Base-by-base conservation (phyloP, 768 basidiomycete species). In the Boletellus sp. region DNA sequence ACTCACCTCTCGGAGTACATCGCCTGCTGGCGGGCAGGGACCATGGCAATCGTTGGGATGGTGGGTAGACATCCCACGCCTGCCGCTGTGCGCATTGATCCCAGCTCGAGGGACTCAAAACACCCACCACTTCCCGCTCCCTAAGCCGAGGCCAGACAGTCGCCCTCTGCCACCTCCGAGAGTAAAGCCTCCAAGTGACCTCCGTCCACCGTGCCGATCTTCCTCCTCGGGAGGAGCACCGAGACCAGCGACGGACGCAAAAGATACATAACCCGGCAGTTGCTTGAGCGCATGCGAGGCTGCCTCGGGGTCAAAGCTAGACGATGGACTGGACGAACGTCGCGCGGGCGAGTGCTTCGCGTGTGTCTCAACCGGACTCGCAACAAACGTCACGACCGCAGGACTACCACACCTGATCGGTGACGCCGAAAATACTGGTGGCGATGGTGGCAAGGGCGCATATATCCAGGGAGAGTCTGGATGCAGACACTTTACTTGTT, bases 181-280 rank as follows among this genome's bases (percentile, higher is more conserved):
- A n/a, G 47, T 34, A 42, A 67, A 54, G 23, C 52, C 40, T 3
- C 45, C 9, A 1, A 46, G 17, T 42, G 67, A 45, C 58, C 54
- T 51, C 45, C 62, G 54, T 49, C 53, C 45, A 60, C 59, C 4
- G 57, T 59, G 57, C 46, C 64, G 67, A 16, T 74, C 75, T 42
- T 73, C 70, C 33, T 68, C 67, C 22, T 74, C 78, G 1, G 80
- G 76, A 15, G 85, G 85, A 19, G 71, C 72, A 1, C 85, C 85
- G 8, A 87, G 72, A 20, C 85, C 85, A 67, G 83, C 83, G 10
- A 87, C 76, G 42, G 74, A 77, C 35, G 81, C 74, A 48, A 87
- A 87, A n/a, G 77, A 79, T 32, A 87, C 81, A 54, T 86, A 86
- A 2, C 85, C 85, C 15, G 79, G 73, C 26, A 81, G 76, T 31